Base-by-base conservation (phyloP, 306 rosid genomes). In the Geum urbanum region DNA sequence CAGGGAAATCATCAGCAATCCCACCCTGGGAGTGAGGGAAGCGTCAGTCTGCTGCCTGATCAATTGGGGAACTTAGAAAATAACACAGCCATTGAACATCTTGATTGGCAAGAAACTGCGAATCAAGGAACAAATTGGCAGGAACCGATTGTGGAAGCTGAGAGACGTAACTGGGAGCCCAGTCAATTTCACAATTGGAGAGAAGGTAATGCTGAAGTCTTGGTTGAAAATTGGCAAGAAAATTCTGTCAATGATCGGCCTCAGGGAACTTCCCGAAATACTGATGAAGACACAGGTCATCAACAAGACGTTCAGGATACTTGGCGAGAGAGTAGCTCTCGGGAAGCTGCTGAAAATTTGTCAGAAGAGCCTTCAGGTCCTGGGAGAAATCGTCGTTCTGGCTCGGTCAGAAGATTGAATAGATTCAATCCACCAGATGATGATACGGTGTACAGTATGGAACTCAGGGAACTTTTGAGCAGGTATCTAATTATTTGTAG, bases 401-500 rank as follows among this genome's bases (percentile, higher is more conserved):
- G 84, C 76, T 89, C 92, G 15, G 41, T 87, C 53, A 74, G 99
- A 84, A 88, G 99, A 79, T 76, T 87, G 65, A 91, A 82, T 69
- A 84, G 95, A 83, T 95, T 95, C 82, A 96, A 91, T 75, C 99
- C 96, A 7, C 97, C 99, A 58, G 99, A 91, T 71, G 99, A 91
- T 77, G 99, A 91, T 77, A 95, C 89, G 37, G 99, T 95, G 71
- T 95, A 95, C 76, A 95, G 99, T 63, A 95, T 95, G 99, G 99
- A 95, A 77, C 97, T 95, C 57, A 86, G 99, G 87, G 99, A 95
- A 72, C 99, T 95, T 84, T 58, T 95, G 76, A 87, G 99, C 99
- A 86, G 99, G 99, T 95, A 84, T 35, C 76, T 61, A 62, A 71
- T 70, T 57, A 63, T 48, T 60, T 51, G 60, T 39, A 37, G 75